Evolutionary conservation across 176 grass and related monocot species (phyloP).

Genomic region (Elymus sibiricus): DNA sequence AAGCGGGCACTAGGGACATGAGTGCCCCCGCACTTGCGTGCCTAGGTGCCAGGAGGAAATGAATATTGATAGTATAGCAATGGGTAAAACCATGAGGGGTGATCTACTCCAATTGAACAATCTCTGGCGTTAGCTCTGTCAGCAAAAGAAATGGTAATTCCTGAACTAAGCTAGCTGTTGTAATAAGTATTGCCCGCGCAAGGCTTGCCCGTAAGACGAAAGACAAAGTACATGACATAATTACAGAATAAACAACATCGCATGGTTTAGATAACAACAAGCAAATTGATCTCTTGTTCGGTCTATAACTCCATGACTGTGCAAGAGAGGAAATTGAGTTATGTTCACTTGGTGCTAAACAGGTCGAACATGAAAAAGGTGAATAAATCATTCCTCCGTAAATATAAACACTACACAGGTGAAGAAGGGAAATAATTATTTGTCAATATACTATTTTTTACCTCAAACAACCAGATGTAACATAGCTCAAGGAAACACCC

Average conservation of each 20-base stretch:
- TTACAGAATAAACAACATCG: not conserved
- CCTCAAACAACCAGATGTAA: constrained; percentile 77
- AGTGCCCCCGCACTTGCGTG: no score
- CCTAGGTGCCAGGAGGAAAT: no score
- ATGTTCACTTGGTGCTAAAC: not conserved
- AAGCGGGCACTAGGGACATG: no score
- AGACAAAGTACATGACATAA: not conserved
- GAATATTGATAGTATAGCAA: no score
- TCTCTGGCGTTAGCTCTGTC: no score
- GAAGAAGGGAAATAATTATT: not conserved
- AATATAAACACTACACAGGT: not conserved
- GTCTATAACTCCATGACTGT: not conserved
- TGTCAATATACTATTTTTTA: constrained; percentile 22
- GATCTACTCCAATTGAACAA: no score
- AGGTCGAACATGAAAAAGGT: not conserved
- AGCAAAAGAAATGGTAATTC: no score
- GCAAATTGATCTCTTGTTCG: not conserved
- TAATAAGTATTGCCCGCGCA: no score
- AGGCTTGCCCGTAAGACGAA: not conserved
- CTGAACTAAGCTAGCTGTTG: no score
- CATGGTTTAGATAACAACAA: not conserved
- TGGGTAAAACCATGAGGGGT: no score
- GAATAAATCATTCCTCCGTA: not conserved
- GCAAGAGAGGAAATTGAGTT: not conserved
- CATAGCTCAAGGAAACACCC: constrained; percentile 29